These are phyloP conservation scores for Pezicula radicicola DNA, from an alignment of 2,329 filamentous ascomycete species.

Conservation along the genomic window DNA sequence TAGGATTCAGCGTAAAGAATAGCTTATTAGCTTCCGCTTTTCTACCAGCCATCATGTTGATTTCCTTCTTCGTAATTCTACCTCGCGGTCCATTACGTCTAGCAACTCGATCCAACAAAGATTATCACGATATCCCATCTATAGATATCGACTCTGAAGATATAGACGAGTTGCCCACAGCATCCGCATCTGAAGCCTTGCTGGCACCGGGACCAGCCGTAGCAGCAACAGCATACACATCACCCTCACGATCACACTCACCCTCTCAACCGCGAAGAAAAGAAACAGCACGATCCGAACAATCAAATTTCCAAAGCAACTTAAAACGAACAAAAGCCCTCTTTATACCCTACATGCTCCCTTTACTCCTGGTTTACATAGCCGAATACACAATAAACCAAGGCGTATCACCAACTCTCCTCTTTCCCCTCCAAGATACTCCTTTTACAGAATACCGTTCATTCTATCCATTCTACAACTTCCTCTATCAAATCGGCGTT, in stretches of 20 bases:
- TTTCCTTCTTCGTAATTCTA: slow-evolving; percentile 81
- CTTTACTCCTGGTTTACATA: slow-evolving; percentile 86
- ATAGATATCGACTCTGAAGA: slow-evolving; percentile 33
- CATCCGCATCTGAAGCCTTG: slow-evolving; percentile 45
- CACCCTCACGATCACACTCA: slow-evolving; percentile 5
- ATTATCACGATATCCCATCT: slow-evolving; percentile 49
- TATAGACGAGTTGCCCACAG: slow-evolving; percentile 33
- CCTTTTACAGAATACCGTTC: slow-evolving; percentile 80
- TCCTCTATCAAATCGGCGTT: slow-evolving; percentile 92
- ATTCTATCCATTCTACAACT: slow-evolving; percentile 93
- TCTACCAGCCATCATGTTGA: slow-evolving; percentile 76
- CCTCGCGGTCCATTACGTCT: slow-evolving; percentile 64
- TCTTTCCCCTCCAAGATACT: slow-evolving; percentile 74
- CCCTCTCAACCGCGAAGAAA: background rate
- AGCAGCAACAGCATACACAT: slow-evolving; percentile 37
- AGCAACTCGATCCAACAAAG: slow-evolving; percentile 34
- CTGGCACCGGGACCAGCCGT: slow-evolving; percentile 41
- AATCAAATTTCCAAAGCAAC: slow-evolving; percentile 38
- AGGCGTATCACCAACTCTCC: slow-evolving; percentile 82
- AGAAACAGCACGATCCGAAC: background rate
- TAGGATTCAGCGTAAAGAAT: slow-evolving; percentile 69
- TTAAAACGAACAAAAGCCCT: slow-evolving; percentile 66
- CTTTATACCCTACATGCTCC: slow-evolving; percentile 82
- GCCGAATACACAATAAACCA: slow-evolving; percentile 98
- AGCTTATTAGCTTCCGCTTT: slow-evolving; percentile 77